Base-by-base conservation (phyloP, 805 yeast genomes). In the Danielia oregonensis region DNA sequence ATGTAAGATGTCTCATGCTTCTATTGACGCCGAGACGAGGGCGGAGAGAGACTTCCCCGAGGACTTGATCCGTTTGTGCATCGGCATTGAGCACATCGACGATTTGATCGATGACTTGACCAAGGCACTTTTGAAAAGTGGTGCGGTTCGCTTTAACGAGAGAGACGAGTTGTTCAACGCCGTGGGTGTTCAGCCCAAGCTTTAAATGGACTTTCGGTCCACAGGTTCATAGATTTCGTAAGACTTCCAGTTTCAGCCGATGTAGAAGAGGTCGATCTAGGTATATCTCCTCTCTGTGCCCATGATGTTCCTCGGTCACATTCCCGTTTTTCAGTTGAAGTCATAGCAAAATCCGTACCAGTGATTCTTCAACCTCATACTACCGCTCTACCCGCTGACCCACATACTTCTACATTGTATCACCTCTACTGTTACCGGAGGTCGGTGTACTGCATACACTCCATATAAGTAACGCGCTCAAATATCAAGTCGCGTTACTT, bases 1-100 rank as follows among this genome's bases (percentile, higher is more conserved):
- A 11, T 86, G 97, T 60, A 76, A 77, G 59, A 89, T 89, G 97
- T 86, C 96, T 5, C 97, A 89, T 55, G 97, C 97, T n/a, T 82
- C 96, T 3, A 89, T 89, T 43, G 96, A 88, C 49, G 82, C 88
- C 17, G 78, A 85, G 53, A 80, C 86, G 3, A 78, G 97, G 59
- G 80, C 79, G 31, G 94, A 84, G 58, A 78, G 97, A 57, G 87
- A 80, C 29, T 79, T 89, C 63, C 96, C 96, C 2, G 97, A 89
- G 60, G 97, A 91, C 56, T 70, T 89, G 53, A 79, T 89, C 48
- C 74, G 97, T 52, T 71, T 89, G 36, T 89, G 96, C 57, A 81
- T 89, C 33, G 97, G 97, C 39, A 89, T 89, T 42, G 97, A 89
- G 57, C 79, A 82, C 55, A 65, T 74, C 25, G 81, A 77, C 39